A percentile compares a stretch with the other conserved stretches of the same genome.
These are phyloP conservation scores for Calonectria hawksworthii DNA, from an alignment of 2,329 filamentous ascomycete genomes.

Conservation along the genomic window DNA sequence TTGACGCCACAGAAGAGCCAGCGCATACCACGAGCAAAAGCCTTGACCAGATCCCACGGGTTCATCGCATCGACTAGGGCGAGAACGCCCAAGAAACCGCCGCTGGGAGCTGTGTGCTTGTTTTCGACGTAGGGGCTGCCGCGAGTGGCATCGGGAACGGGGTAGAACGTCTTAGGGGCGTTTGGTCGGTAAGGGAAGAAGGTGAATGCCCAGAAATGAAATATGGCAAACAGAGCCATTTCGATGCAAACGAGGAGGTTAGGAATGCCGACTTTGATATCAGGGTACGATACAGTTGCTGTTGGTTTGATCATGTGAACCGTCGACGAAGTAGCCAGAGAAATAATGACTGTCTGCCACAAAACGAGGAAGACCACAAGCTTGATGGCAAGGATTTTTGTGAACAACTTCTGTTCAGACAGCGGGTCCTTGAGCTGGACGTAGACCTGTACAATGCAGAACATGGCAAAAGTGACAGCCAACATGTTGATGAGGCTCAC, in stretches of 20 bases:
- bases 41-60: slow-evolving; percentile 86
- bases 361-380: slow-evolving; percentile 93
- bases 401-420: slow-evolving; percentile 76
- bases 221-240: slow-evolving; percentile 83
- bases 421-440: slow-evolving; percentile 80
- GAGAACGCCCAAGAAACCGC: slow-evolving; percentile 74
- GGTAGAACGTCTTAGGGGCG: slow-evolving; percentile 62
- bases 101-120: slow-evolving; percentile 66
- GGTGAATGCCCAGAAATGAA: slow-evolving; percentile 88
- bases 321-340: slow-evolving; percentile 64
- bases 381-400: slow-evolving; percentile 90
- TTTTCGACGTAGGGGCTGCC: slow-evolving; percentile 59
- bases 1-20: slow-evolving; percentile 86
- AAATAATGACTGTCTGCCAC: slow-evolving; percentile 78
- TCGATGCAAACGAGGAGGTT: slow-evolving; percentile 84
- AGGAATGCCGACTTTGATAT: slow-evolving; percentile 86
- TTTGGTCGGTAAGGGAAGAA: slow-evolving; percentile 76
- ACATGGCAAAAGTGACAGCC: slow-evolving; percentile 88
- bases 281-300: slow-evolving; percentile 75
- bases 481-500: slow-evolving; percentile 79
- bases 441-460: slow-evolving; percentile 90
- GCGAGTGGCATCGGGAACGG: slow-evolving; percentile 57
- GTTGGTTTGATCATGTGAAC: slow-evolving; percentile 74
- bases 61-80: slow-evolving; percentile 82
- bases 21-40: slow-evolving; percentile 80